These are phyloP conservation scores for Russula sp. DNA, from an alignment of 768 basidiomycete genomes.

Conservation along the genomic window DNA sequence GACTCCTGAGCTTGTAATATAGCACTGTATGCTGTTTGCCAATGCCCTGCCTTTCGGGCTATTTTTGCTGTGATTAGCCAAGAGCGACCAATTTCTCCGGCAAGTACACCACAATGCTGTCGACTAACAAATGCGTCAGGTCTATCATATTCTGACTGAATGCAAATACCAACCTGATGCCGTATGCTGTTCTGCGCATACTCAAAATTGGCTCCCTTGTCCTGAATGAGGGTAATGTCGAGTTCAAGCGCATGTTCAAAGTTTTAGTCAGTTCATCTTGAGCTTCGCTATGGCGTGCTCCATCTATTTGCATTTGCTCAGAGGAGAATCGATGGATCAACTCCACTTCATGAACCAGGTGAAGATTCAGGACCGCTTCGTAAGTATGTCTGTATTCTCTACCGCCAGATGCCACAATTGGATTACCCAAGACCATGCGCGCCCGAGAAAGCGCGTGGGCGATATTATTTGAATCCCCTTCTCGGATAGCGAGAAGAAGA, in stretches of 20 bases:
- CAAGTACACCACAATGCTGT: slow-evolving; percentile 16
- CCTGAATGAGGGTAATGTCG: slow-evolving; percentile 83
- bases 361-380: slow-evolving; percentile 80
- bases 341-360: slow-evolving; percentile 83
- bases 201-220: slow-evolving; percentile 85
- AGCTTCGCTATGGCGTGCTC: slow-evolving; percentile 38
- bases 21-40: slow-evolving; percentile 96
- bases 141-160: background rate
- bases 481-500: slow-evolving; percentile 75
- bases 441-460: slow-evolving; percentile 56
- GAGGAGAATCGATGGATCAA: slow-evolving; percentile 51
- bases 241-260: slow-evolving; percentile 65
- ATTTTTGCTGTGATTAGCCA: slow-evolving; percentile 97
- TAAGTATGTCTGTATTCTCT: slow-evolving; percentile 85
- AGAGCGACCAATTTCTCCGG: slow-evolving; percentile 58
- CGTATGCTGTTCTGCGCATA: slow-evolving; percentile 81
- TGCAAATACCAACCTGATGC: slow-evolving; percentile 47
- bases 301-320: slow-evolving; percentile 38
- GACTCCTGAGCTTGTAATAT: slow-evolving; percentile 83
- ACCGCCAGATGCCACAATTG: slow-evolving; percentile 76
- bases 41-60: slow-evolving; percentile 91
- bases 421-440: slow-evolving; percentile 68
- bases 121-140: slow-evolving; percentile 9
- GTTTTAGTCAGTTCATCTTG: slow-evolving; percentile 47
- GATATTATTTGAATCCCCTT: slow-evolving; percentile 48